These are phyloP conservation scores for Salix udensis DNA, from an alignment of 345 rosid genomes.

Conservation along the genomic window DNA sequence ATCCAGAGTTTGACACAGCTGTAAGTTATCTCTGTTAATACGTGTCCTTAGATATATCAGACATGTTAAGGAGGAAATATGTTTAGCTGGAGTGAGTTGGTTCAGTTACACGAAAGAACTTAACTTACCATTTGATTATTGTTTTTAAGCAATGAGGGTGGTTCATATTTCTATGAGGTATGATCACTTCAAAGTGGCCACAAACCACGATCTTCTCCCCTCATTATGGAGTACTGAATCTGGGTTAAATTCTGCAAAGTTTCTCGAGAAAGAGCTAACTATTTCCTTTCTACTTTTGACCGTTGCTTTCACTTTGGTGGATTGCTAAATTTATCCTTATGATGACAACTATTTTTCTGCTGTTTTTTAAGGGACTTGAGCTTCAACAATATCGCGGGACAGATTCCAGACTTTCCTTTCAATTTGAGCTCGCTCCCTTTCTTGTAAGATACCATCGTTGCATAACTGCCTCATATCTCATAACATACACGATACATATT, in stretches of 20 bases:
- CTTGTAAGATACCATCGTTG: constrained; percentile 47
- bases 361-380: constrained; percentile 47
- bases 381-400: constrained; percentile 47
- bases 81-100: not conserved
- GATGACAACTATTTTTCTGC: not conserved
- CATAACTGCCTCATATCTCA: not conserved
- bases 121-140: no score
- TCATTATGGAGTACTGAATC: not conserved
- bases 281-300: not conserved
- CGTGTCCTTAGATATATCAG: not conserved
- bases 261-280: not conserved
- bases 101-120: not conserved
- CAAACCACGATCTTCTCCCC: not conserved
- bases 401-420: constrained; percentile 42
- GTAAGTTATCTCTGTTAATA: constrained; percentile 38
- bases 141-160: not conserved
- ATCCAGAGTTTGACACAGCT: constrained; percentile 41
- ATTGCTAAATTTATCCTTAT: not conserved
- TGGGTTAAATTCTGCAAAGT: not conserved
- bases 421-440: constrained; percentile 29
- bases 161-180: not conserved
- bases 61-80: not conserved
- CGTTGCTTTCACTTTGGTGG: not conserved
- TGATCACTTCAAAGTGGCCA: not conserved
- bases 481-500: not conserved